Percentiles rank a stretch among this genome's conserved stretches.
Evolutionary conservation across 2,329 filamentous ascomycete genomes (phyloP).

Genomic region (Sclerotinia glacialis): DNA sequence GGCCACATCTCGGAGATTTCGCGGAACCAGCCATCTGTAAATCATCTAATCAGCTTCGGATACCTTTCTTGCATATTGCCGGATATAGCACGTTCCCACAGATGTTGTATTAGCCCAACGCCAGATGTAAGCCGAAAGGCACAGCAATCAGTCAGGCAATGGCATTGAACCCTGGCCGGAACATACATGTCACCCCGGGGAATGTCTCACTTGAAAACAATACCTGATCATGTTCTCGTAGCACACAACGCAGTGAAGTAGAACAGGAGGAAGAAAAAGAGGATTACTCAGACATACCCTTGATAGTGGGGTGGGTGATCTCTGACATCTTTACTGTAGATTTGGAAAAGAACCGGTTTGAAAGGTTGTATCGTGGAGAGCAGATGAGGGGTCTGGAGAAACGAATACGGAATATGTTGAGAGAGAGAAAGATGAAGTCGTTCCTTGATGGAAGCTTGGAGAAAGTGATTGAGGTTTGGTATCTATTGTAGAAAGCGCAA

Average conservation of each 20-base stretch:
- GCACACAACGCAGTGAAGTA: background rate
- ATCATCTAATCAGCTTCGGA: slow-evolving; percentile 24
- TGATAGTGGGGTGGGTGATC: slow-evolving; percentile 56
- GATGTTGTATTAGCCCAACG: slow-evolving; percentile 5
- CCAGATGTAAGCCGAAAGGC: slow-evolving; percentile 10
- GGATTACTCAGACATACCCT: slow-evolving; percentile 47
- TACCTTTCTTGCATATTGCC: slow-evolving; percentile 18
- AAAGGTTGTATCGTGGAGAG: background rate
- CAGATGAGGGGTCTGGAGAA: background rate
- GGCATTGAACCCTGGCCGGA: background rate
- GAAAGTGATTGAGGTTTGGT: background rate
- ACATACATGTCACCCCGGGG: background rate
- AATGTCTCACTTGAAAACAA: slow-evolving; percentile 17
- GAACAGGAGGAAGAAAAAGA: background rate
- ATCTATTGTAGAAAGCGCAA: background rate
- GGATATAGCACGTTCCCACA: slow-evolving; percentile 12
- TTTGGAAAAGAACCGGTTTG: slow-evolving; percentile 3
- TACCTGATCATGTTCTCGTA: background rate
- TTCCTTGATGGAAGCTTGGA: background rate
- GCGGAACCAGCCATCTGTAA: slow-evolving; percentile 97
- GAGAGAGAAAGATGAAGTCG: background rate
- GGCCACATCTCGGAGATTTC: slow-evolving; percentile 99
- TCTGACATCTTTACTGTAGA: slow-evolving; percentile 46
- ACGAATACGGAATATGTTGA: slow-evolving; percentile 9
- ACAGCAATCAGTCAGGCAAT: background rate